Evolutionary conservation across 768 basidiomycete species (phyloP).

Genomic region (Pleurotus giganteus): DNA sequence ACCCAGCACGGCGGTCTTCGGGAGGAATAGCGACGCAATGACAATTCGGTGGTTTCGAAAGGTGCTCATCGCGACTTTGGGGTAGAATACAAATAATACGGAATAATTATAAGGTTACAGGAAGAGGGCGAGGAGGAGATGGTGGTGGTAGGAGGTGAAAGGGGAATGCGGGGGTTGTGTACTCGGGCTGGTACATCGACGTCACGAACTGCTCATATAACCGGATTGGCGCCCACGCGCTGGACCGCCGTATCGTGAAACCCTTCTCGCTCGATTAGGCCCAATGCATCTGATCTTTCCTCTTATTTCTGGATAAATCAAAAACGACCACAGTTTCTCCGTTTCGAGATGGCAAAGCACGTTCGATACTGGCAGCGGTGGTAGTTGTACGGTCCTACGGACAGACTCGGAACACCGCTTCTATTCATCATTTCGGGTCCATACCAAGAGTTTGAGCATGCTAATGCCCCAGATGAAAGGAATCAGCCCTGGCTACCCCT

Average conservation of each 20-base stretch:
- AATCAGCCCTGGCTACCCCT: too few relatives aligned
- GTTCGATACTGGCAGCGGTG: background rate
- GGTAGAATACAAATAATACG: constrained; percentile 5
- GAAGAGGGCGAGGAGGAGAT: background rate
- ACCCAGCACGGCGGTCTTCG: constrained; percentile 65
- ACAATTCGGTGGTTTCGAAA: constrained; percentile 72
- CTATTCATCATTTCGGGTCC: too few relatives aligned
- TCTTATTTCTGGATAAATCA: constrained; percentile 12
- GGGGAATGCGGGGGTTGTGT: background rate
- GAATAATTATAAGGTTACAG: constrained; percentile 7
- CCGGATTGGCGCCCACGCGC: background rate
- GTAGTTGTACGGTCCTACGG: background rate
- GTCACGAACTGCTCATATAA: constrained; percentile 9
- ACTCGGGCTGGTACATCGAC: constrained; percentile 4
- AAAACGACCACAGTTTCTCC: constrained; percentile 8
- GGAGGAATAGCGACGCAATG: constrained; percentile 84
- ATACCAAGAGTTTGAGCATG: too few relatives aligned
- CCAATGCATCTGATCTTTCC: constrained; percentile 2
- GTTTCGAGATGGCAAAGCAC: constrained; percentile 3
- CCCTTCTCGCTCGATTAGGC: background rate
- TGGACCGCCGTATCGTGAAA: background rate
- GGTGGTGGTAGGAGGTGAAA: constrained; percentile 6
- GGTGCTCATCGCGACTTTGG: constrained; percentile 52
- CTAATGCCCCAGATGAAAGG: too few relatives aligned
- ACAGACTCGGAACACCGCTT: background rate